Conservation (phyloP, 192 early-diverging fungal species). For the Linnemannia zychae region DNA sequence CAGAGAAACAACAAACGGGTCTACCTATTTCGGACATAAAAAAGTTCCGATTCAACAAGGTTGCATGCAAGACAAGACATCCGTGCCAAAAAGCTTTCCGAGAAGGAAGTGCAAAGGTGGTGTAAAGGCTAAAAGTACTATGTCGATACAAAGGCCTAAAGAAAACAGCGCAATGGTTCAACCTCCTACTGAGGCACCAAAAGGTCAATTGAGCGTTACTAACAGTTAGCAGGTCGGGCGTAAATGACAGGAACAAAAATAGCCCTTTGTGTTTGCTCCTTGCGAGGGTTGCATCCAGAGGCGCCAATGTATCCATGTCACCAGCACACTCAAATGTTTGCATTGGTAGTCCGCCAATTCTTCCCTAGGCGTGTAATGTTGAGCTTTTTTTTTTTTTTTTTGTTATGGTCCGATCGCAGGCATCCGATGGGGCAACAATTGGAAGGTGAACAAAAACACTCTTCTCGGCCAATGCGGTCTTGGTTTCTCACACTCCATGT, state of each 20-base stretch:
- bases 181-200: not conserved
- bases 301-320: not conserved
- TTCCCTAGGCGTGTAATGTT: not conserved
- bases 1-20: not conserved
- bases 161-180: not conserved
- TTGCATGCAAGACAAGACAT: not conserved
- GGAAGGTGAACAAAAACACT: not conserved
- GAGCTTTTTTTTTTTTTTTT: not conserved
- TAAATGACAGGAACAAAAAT: conserved; percentile 2
- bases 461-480: not conserved
- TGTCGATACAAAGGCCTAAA: not conserved
- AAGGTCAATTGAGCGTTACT: too few relatives aligned
- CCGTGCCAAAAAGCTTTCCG: not conserved
- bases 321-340: not conserved
- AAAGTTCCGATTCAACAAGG: not conserved
- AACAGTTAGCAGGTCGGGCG: not conserved
- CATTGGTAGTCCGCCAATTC: not conserved
- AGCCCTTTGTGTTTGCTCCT: not conserved
- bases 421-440: not conserved
- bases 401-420: not conserved
- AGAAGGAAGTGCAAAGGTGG: not conserved
- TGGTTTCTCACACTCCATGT: not conserved
- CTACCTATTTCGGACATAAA: not conserved
- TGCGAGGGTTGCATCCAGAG: not conserved
- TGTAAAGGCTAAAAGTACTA: not conserved